Conservation (phyloP, 768 basidiomycete genomes). For the Calocybe indica region DNA sequence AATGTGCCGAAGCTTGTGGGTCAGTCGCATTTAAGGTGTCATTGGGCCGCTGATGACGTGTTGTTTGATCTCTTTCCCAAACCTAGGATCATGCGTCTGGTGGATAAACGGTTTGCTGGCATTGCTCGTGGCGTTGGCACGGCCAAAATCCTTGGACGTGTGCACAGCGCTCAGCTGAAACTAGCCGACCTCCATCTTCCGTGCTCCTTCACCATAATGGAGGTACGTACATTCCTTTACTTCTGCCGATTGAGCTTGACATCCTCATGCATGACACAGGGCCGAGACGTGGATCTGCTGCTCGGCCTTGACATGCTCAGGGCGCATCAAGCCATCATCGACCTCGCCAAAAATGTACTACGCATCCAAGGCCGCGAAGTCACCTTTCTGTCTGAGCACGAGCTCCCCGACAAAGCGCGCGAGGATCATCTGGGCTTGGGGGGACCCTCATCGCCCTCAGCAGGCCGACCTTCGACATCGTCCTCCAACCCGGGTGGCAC, state of each 20-base stretch:
- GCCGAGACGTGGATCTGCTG: constrained; percentile 88
- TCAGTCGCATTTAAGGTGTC: constrained; percentile 25
- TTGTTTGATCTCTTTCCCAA: neutral
- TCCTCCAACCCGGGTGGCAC: constrained; percentile 8
- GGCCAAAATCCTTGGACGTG: constrained; percentile 87
- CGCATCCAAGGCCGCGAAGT: constrained; percentile 92
- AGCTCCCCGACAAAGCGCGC: constrained; percentile 80
- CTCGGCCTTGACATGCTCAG: constrained; percentile 99
- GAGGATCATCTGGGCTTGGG: constrained; percentile 15
- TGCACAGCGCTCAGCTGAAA: constrained; percentile 92
- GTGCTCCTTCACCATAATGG: constrained; percentile 93
- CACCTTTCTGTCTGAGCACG: constrained; percentile 87
- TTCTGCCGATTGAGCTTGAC: neutral
- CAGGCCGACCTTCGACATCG: neutral
- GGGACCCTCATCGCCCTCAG: constrained; percentile 12
- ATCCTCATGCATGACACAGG: constrained; percentile 34
- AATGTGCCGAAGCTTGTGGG: constrained; percentile 89
- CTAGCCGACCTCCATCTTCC: constrained; percentile 78
- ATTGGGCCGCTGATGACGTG: no score
- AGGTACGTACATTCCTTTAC: constrained; percentile 40
- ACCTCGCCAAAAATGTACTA: constrained; percentile 82
- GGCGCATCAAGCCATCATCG: constrained; percentile 94
- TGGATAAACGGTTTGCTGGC: constrained; percentile 84
- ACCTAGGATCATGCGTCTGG: constrained; percentile 81
- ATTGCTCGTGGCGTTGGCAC: constrained; percentile 94